Evolutionary conservation across 192 early-diverging fungal genomes (phyloP), one percentile per base, ranked within the genome.

Genomic region (Backusella tarrabulga): DNA sequence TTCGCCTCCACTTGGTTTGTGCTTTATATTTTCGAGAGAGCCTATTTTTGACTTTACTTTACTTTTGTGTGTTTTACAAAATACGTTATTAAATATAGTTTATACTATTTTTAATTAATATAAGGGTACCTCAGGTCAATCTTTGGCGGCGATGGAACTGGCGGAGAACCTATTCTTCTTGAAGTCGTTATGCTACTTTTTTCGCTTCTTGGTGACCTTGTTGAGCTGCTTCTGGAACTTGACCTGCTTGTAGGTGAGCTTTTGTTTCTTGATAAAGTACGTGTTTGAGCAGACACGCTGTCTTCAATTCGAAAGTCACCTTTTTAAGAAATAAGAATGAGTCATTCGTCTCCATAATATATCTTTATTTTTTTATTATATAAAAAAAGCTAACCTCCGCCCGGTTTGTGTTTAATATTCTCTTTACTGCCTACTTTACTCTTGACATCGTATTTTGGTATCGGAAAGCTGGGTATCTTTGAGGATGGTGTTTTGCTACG

Each of bases 21-120:
- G 68, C 50, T 54, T 46, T 21, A 63, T 41, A 9, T 38, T 54
- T 3, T 54, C 14, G 7, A 71, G 34, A n/a, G 76, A 60, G 0
- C 71, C 71, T 72, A 72, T 72, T 72, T 72, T 72, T 19, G 71
- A 72, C 11, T 72, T 72, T 41, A 72, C 44, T 29, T 50, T 23
- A 19, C 71, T 72, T 23, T 35, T 63, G 1, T 60, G 21, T 60
- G 2, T 56, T 52, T 19, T n/a, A 54, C 21, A 54, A n/a, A 60
- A 23, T 23, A 56, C 23, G 21, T 56, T 26, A 56, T 19, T 56
- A 56, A 21, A 19, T 56, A 6, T 26, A 71, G 38, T 54, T 15
- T 34, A 70, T 41, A 32, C 42, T 44, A 44, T 71, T 40, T 71
- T 40, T 19, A 32, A 32, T 71, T 26, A 44, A 46, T 71, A 26